Conservation (phyloP, 495 filamentous ascomycete species). For the Pseudomonodictys pantanalensis region DNA sequence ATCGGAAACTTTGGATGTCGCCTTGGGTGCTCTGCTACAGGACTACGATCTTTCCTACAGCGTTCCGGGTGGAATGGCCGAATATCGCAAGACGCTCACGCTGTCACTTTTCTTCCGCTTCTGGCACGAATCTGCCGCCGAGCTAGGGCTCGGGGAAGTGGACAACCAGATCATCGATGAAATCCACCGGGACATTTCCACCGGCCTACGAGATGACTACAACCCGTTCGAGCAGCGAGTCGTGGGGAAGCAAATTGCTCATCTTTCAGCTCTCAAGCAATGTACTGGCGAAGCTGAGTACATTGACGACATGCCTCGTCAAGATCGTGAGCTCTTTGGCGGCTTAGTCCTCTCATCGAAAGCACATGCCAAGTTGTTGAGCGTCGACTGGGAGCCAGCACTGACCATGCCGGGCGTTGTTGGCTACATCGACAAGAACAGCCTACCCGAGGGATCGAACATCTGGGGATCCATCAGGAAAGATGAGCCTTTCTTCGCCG, state of each 20-base stretch:
- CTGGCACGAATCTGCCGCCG: slow-evolving; percentile 30
- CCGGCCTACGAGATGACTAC: slow-evolving; percentile 52
- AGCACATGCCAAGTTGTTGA: slow-evolving; percentile 45
- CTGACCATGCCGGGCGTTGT: slow-evolving; percentile 44
- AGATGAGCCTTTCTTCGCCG: slow-evolving; percentile 46
- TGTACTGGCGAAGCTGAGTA: slow-evolving; percentile 47
- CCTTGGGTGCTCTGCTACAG: slow-evolving; percentile 8
- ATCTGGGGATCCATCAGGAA: slow-evolving; percentile 41
- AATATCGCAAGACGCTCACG: slow-evolving; percentile 27
- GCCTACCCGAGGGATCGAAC: slow-evolving; percentile 40
- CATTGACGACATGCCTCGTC: slow-evolving; percentile 43
- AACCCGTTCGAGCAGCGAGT: slow-evolving; percentile 45
- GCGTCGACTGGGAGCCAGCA: slow-evolving; percentile 43
- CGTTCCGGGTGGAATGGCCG: slow-evolving; percentile 34
- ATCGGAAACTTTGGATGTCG: slow-evolving; percentile 19
- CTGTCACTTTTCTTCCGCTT: slow-evolving; percentile 35
- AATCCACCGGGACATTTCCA: slow-evolving; percentile 60
- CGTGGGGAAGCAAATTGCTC: slow-evolving; percentile 46
- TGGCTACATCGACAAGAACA: slow-evolving; percentile 44
- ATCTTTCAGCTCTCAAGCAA: slow-evolving; percentile 45
- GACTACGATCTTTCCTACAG: slow-evolving; percentile 28
- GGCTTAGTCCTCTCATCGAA: slow-evolving; percentile 41
- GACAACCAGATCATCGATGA: slow-evolving; percentile 56
- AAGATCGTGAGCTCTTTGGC: slow-evolving; percentile 42
- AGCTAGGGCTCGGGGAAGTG: slow-evolving; percentile 44